A percentile compares a stretch with the other conserved stretches of the same genome.
Evolutionary conservation across 805 yeast species (phyloP).

Genomic region (Saccharomycopsis javanensis): DNA sequence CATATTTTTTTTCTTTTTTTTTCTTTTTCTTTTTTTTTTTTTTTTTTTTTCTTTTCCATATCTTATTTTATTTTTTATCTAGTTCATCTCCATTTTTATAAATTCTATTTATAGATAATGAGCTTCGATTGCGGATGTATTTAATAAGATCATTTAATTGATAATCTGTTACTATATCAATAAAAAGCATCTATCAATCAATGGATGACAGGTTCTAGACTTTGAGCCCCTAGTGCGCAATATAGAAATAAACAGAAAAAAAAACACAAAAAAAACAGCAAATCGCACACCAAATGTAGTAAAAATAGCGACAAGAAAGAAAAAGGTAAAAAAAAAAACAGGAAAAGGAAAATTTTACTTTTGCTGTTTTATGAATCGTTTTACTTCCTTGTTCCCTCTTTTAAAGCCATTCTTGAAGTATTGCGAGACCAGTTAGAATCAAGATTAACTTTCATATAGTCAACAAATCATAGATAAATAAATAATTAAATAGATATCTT

Average conservation of each 20-base stretch:
- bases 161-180: not conserved
- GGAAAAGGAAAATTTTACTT: slow-evolving; percentile 3
- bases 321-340: not conserved
- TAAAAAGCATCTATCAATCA: not conserved
- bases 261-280: not conserved
- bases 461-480: not conserved
- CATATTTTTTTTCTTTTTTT: not conserved
- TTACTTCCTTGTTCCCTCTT: not conserved
- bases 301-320: not conserved
- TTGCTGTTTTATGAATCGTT: not conserved
- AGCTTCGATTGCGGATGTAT: not conserved
- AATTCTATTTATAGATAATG: not conserved
- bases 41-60: not conserved
- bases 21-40: not conserved
- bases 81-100: not conserved
- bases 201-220: not conserved
- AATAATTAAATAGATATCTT: not conserved
- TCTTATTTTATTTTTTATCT: not conserved
- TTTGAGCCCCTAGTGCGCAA: not conserved
- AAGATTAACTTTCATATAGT: not conserved
- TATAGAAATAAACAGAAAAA: too few relatives aligned
- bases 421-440: not conserved
- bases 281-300: not conserved
- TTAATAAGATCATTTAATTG: not conserved
- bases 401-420: not conserved